Base-by-base conservation (phyloP, 805 yeast genomes). In the Cyberlindnera xylosilytica region DNA sequence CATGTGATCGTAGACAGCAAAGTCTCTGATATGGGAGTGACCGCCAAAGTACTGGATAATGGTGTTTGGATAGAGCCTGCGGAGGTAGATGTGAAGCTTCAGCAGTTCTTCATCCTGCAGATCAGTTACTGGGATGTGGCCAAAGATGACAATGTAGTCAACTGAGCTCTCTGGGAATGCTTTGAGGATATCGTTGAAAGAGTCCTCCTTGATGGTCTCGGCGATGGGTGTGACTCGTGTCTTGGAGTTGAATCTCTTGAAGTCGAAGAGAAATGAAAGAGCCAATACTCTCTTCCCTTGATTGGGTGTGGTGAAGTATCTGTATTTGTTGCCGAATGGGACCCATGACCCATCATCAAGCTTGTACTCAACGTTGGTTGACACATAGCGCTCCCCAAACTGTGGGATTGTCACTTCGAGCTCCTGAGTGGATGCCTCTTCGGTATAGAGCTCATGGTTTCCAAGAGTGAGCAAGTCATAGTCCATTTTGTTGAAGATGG, bases 1-100 rank as follows among this genome's bases (percentile, higher is more conserved):
- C 37, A 65, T 66, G 2, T 69, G 64, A 56, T 91, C 98, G 38
- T 81, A 69, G 4, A 77, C 66, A 7, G 78, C 73, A 61, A 83
- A 91, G 62, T 91, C 98, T 47, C 98, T 70, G 13, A 91, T 79
- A 59, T 91, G 98, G 22, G 95, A 81, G 63, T 91, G 98, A 1
- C 97, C 98, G 1, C 97, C 98, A 63, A 91, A 83, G 53, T 84
- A 87, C 60, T 88, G 96, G 40, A 91, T 84, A 0, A 79, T 68
- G 0, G 74, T 71, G 23, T 70, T 59, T 6, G 95, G 91, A 53
- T 76, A 84, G 20, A 63, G 65, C 20, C 58, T 45, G 46, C 97
- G 74, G 20, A 91, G 62, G 6, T 60, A 62, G 0, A 52, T 33
- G 47, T 71, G 76, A 1, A 72, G 46, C 46, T 53, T 42, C n/a